phyloP scores from a whole-genome alignment of 371 early-diverging fungal genomes.

The Rhizopus arrhizus region DNA sequence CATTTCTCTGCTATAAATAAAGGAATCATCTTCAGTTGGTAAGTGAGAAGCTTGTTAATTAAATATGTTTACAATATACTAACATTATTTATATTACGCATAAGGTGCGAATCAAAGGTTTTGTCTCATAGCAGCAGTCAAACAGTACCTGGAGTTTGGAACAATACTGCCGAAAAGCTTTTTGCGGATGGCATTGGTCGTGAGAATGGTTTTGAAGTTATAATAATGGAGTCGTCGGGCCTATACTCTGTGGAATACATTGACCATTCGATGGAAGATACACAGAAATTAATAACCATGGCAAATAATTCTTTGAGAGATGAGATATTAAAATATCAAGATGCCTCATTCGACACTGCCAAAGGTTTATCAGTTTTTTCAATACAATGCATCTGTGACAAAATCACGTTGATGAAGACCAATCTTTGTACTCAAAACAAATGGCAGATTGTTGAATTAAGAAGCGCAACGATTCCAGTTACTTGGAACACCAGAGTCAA shows the following conservation, averaged over 20 bases:
- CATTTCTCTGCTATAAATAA: constrained; percentile 16
- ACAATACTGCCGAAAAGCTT: constrained; percentile 14
- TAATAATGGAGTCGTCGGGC: constrained; percentile 14
- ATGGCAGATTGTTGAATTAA: constrained; percentile 20
- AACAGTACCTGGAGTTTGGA: constrained; percentile 20
- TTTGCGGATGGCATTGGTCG: constrained; percentile 13
- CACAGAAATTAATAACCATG: constrained; percentile 11
- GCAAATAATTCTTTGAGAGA: constrained; percentile 14
- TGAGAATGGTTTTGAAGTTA: constrained; percentile 12
- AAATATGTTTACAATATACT: constrained; percentile 16
- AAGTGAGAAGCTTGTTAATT: constrained; percentile 15
- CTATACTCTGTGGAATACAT: constrained; percentile 12
- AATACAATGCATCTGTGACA: constrained; percentile 17
- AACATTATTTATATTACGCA: constrained; percentile 8
- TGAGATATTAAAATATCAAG: constrained; percentile 17
- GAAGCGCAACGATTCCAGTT: constrained; percentile 18
- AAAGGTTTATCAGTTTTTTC: constrained; percentile 14
- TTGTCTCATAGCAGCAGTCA: constrained; percentile 19
- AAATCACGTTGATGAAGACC: constrained; percentile 16
- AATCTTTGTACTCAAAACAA: constrained; percentile 15
- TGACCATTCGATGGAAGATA: constrained; percentile 11
- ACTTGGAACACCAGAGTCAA: constrained; percentile 18
- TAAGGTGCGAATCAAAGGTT: constrained; percentile 19
- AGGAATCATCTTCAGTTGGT: constrained; percentile 8
- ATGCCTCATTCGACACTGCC: constrained; percentile 18